These are phyloP conservation scores for Mycena haematopus DNA, from an alignment of 768 basidiomycete species.

Conservation along the genomic window DNA sequence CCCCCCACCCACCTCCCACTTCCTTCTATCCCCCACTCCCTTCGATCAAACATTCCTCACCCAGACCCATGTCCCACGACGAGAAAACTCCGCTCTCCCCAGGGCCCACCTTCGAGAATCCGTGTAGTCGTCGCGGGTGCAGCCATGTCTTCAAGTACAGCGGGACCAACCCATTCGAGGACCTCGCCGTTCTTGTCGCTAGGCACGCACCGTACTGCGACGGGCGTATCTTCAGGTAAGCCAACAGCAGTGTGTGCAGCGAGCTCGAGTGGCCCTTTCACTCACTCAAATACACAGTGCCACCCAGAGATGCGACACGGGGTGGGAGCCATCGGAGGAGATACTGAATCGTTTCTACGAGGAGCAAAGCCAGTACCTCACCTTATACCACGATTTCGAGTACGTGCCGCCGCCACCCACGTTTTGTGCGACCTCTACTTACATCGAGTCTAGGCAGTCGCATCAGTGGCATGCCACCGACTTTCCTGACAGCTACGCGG, in stretches of 20 bases:
- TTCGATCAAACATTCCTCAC: background rate
- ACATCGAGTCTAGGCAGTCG: no score
- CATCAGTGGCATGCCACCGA: no score
- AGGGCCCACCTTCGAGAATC: background rate
- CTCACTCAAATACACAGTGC: background rate
- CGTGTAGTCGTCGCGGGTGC: conserved; percentile 8
- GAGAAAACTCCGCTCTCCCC: background rate
- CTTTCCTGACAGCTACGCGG: no score
- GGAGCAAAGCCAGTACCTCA: background rate
- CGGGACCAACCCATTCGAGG: background rate
- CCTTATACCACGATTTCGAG: background rate
- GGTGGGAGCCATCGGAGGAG: background rate
- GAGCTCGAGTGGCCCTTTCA: no score
- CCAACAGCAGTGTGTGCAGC: no score
- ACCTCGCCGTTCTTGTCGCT: background rate
- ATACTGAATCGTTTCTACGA: background rate
- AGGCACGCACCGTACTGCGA: conserved; percentile 2
- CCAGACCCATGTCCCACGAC: background rate
- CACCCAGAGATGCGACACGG: background rate
- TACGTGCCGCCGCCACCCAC: background rate
- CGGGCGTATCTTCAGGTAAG: background rate
- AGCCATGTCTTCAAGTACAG: conserved; percentile 1
- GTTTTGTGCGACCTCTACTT: no score
- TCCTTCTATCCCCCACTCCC: background rate
- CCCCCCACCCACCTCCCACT: background rate